phyloP scores from a whole-genome alignment of 106 monocot genomes.

The Dendrobium catenatum region DNA sequence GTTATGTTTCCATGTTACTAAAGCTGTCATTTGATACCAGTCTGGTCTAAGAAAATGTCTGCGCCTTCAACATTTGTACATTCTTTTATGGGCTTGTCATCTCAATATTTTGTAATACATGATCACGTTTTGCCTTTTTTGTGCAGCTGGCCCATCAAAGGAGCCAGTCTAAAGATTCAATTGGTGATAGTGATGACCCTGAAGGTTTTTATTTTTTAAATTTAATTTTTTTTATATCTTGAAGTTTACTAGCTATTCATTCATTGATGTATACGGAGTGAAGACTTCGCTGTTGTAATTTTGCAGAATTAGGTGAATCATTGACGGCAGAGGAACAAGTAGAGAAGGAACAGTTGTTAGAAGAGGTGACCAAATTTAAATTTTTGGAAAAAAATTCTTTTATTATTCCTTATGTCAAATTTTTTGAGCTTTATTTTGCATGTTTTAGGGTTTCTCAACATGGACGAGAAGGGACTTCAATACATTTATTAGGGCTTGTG shows the following conservation, averaged over 20 bases:
- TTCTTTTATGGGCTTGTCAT: neutral
- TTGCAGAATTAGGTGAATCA: conserved; percentile 54
- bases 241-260: neutral
- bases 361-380: conserved; percentile 43
- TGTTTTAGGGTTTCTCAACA: conserved; percentile 75
- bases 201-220: conserved; percentile 45
- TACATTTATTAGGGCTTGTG: conserved; percentile 88
- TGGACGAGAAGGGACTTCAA: conserved; percentile 96
- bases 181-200: conserved; percentile 65
- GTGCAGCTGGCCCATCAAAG: conserved; percentile 61
- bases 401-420: neutral
- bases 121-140: neutral
- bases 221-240: neutral
- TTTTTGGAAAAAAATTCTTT: neutral
- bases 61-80: neutral
- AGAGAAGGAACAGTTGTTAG: conserved; percentile 82
- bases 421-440: neutral
- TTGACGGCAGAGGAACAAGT: conserved; percentile 82
- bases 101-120: neutral
- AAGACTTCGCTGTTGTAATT: conserved; percentile 2
- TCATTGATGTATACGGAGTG: neutral
- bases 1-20: neutral
- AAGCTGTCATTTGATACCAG: neutral
- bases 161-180: conserved; percentile 69
- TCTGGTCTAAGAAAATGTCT: neutral